phyloP scores from a whole-genome alignment of 1,284 basidiomycete genomes.

The Ceratobasidium papillatum region DNA sequence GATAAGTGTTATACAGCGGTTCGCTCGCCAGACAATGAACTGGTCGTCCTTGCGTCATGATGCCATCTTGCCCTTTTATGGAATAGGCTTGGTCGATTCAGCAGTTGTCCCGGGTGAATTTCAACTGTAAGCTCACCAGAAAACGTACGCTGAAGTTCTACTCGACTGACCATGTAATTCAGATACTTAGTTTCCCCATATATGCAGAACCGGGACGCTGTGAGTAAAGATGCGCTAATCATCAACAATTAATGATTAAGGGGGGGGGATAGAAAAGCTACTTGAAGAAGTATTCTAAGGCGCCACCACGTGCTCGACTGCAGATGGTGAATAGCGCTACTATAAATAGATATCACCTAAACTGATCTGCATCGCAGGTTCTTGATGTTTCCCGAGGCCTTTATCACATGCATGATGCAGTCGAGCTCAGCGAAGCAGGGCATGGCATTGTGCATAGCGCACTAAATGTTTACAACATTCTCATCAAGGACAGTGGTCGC shows the following conservation, averaged over 20 bases:
- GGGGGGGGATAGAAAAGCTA: not conserved
- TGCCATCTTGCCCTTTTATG: slow-evolving; percentile 22
- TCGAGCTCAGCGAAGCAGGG: not conserved
- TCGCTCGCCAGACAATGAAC: slow-evolving; percentile 9
- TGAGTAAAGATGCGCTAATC: not conserved
- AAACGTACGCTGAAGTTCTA: not conserved
- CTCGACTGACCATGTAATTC: too few relatives aligned
- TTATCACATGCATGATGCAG: slow-evolving; percentile 16
- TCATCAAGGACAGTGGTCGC: slow-evolving; percentile 32
- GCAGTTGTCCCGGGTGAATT: not conserved
- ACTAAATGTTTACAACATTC: slow-evolving; percentile 24
- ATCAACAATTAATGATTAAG: too few relatives aligned
- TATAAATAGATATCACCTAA: not conserved
- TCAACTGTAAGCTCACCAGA: slow-evolving; percentile 1
- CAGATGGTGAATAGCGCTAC: not conserved
- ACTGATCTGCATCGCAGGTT: not conserved
- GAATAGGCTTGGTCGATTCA: not conserved
- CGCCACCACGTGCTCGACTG: not conserved
- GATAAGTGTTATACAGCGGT: slow-evolving; percentile 1
- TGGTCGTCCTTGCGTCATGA: slow-evolving; percentile 28
- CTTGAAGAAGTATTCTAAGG: slow-evolving; percentile 1
- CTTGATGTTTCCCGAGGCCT: slow-evolving; percentile 33
- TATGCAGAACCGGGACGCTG: slow-evolving; percentile 20
- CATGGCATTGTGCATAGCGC: slow-evolving; percentile 27
- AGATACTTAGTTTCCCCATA: slow-evolving; percentile 28